Evolutionary conservation across 2,329 filamentous ascomycete genomes (phyloP).

Genomic region (Talaromyces sp.): DNA sequence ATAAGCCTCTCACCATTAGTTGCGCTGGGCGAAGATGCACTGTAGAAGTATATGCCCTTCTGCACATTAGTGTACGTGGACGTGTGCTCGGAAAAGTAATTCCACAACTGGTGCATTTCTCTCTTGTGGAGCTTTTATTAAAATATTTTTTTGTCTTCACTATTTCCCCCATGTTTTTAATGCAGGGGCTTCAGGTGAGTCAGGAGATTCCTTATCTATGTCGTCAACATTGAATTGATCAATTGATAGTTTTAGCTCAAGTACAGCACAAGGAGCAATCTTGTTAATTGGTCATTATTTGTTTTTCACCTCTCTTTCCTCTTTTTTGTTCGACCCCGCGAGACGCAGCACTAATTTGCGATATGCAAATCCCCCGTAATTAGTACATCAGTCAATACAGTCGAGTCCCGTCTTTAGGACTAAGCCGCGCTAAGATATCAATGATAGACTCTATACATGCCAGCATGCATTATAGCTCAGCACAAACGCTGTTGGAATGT

Average conservation of each 20-base stretch:
- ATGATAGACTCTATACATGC: no score
- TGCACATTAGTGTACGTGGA: not conserved
- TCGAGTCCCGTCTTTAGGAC: not conserved
- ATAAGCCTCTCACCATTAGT: not conserved
- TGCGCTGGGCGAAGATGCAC: not conserved
- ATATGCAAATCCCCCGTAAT: not conserved
- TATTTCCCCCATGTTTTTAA: not conserved
- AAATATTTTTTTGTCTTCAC: no score
- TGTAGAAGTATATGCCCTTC: not conserved
- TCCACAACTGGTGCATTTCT: not conserved
- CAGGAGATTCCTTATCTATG: not conserved
- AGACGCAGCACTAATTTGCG: not conserved
- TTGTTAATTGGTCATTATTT: not conserved
- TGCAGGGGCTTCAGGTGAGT: not conserved
- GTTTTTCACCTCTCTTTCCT: not conserved
- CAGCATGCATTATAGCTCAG: not conserved
- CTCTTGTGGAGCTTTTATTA: not conserved
- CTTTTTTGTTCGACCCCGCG: not conserved
- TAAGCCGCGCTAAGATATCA: not conserved
- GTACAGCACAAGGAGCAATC: not conserved
- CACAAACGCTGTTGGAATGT: not conserved
- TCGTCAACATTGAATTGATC: no score
- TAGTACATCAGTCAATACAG: not conserved
- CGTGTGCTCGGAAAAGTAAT: not conserved
- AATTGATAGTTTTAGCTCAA: not conserved